A percentile compares a stretch with the other conserved stretches of the same genome.
Evolutionary conservation across 768 basidiomycete genomes (phyloP).

Genomic region (Grammothele lineata): DNA sequence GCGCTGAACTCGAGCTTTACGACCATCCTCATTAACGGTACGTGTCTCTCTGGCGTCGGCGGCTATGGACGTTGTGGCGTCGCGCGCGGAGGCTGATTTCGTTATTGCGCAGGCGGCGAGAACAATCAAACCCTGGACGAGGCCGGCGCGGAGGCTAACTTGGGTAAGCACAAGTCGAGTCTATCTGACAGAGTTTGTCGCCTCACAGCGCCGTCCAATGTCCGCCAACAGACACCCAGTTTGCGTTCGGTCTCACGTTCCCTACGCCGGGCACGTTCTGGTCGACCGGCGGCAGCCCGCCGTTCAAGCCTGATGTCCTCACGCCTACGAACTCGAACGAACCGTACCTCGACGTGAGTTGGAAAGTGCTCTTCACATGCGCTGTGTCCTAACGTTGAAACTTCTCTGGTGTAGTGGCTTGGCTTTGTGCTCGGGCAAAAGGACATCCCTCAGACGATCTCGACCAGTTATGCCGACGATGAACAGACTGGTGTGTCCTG

Average conservation of each 20-base stretch:
- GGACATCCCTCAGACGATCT: conserved; percentile 54
- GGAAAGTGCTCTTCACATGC: too few relatives aligned
- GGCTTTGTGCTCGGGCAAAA: conserved; percentile 47
- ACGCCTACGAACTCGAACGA: conserved; percentile 44
- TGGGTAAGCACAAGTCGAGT: conserved; percentile 24
- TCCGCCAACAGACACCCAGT: conserved; percentile 47
- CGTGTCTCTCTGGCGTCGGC: too few relatives aligned
- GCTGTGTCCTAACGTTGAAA: too few relatives aligned
- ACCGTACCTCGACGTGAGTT: conserved; percentile 40
- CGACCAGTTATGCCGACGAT: conserved; percentile 69
- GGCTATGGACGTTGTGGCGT: too few relatives aligned
- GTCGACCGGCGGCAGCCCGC: conserved; percentile 59
- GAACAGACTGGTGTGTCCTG: conserved; percentile 56
- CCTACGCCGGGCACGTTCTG: conserved; percentile 59
- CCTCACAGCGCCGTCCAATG: neutral
- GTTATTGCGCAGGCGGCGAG: conserved; percentile 47
- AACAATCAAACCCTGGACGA: conserved; percentile 52
- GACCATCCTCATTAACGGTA: conserved; percentile 51
- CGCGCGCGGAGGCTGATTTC: conserved; percentile 7
- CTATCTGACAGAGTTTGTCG: neutral
- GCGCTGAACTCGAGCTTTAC: conserved; percentile 43
- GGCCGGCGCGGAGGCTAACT: conserved; percentile 61
- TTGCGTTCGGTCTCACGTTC: conserved; percentile 58
- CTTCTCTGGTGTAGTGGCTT: conserved; percentile 69
- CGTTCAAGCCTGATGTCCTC: conserved; percentile 44